A percentile compares a stretch with the other conserved stretches of the same genome.
Conservation (phyloP, 2,329 filamentous ascomycete species). For the Plectosphaerella sp. region DNA sequence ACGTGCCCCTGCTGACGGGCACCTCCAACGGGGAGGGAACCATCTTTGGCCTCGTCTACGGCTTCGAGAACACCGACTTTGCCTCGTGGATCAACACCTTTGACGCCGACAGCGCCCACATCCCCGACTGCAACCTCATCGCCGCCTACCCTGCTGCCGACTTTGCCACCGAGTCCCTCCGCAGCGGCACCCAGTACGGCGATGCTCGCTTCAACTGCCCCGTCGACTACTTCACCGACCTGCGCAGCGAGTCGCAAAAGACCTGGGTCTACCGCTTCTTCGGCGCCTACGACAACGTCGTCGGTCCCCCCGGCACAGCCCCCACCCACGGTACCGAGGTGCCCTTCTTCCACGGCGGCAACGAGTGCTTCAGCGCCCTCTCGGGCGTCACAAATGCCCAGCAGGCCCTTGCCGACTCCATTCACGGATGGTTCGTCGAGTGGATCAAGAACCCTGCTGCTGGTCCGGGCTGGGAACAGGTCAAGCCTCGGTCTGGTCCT, state of each 20-base stretch:
- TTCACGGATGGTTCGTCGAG: conserved; percentile 35
- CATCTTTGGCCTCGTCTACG: conserved; percentile 30
- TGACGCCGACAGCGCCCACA: conserved; percentile 31
- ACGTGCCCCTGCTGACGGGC: conserved; percentile 29
- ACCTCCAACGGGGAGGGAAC: conserved; percentile 29
- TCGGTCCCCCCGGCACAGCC: conserved; percentile 25
- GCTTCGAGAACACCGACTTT: conserved; percentile 23
- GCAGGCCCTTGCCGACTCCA: conserved; percentile 34
- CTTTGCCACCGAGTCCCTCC: conserved; percentile 28
- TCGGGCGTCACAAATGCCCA: conserved; percentile 27
- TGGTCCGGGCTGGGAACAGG: conserved; percentile 34
- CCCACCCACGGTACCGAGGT: conserved; percentile 35
- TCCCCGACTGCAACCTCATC: conserved; percentile 26
- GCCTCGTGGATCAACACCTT: conserved; percentile 26
- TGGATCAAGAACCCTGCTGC: conserved; percentile 38
- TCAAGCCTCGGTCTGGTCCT: conserved; percentile 20
- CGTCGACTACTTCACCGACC: conserved; percentile 31
- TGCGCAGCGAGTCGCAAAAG: conserved; percentile 29
- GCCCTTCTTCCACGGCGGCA: conserved; percentile 40
- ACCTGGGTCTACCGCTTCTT: conserved; percentile 41
- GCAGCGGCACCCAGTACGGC: conserved; percentile 37
- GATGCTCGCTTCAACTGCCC: conserved; percentile 42
- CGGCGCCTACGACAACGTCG: conserved; percentile 33
- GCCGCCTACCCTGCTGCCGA: conserved; percentile 28
- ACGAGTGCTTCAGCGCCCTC: conserved; percentile 31